These are phyloP conservation scores for Warburgia ugandensis DNA, from an alignment of 164 flowering plant genomes.

Conservation along the genomic window DNA sequence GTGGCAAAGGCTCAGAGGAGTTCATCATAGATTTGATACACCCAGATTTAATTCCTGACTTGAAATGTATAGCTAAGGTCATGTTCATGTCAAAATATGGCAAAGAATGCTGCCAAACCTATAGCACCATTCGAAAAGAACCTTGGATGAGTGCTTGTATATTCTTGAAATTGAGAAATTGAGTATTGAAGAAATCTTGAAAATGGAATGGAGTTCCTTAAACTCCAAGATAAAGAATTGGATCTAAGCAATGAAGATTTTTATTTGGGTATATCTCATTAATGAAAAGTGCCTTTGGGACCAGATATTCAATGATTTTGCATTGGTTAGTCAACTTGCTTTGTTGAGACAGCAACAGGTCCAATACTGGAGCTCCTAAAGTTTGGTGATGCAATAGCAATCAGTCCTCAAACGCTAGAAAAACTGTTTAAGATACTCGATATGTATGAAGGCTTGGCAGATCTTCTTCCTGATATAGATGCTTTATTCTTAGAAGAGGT, in stretches of 20 bases:
- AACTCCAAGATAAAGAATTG: constrained; percentile 4
- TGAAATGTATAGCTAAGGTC: constrained; percentile 46
- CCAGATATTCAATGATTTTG: constrained; percentile 1
- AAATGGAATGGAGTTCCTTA: constrained; percentile 6
- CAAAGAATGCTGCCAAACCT: constrained; percentile 66
- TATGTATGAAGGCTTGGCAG: constrained; percentile 6
- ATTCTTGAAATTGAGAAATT: constrained; percentile 61
- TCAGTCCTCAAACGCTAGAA: constrained; percentile 1
- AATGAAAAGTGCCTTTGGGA: constrained; percentile 3
- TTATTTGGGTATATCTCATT: constrained; percentile 1
- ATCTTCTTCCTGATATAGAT: constrained; percentile 9
- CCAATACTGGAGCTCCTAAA: background rate
- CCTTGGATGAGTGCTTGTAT: constrained; percentile 59
- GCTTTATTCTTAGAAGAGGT: background rate
- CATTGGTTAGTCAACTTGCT: constrained; percentile 1
- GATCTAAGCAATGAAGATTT: constrained; percentile 4
- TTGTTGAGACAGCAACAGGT: constrained; percentile 6
- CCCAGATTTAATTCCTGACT: constrained; percentile 51
- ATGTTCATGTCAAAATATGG: constrained; percentile 57
- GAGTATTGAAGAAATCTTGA: constrained; percentile 72
- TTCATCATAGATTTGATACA: constrained; percentile 48
- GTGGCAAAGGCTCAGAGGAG: background rate
- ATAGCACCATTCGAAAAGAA: constrained; percentile 47
- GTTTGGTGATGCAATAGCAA: constrained; percentile 7
- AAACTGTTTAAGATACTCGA: constrained; percentile 1